Evolutionary conservation across 2,329 filamentous ascomycete genomes (phyloP).

Genomic region (Neopestalotiopsis sp.): DNA sequence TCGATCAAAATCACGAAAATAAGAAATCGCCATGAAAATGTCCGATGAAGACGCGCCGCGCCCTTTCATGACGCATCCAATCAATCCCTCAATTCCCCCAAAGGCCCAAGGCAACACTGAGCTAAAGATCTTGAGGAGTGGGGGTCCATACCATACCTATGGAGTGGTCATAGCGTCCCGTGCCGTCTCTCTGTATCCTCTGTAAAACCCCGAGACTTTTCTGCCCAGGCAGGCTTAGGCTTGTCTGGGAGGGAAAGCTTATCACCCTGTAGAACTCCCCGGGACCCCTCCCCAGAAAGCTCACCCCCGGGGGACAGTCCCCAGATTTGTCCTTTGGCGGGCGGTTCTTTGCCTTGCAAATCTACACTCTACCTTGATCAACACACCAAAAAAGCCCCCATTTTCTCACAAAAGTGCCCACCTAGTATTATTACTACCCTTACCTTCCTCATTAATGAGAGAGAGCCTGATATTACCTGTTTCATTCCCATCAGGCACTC

Average conservation of each 20-base stretch:
- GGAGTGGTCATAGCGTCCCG: neutral
- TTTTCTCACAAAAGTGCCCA: neutral
- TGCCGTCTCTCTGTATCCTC: no score
- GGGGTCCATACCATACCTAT: neutral
- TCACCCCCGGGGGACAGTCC: neutral
- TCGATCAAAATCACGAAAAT: neutral
- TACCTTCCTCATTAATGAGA: no score
- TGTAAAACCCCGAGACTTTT: no score
- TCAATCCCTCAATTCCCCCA: neutral
- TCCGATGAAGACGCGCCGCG: neutral
- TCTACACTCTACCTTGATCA: neutral
- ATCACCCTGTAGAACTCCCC: neutral
- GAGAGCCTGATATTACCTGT: neutral
- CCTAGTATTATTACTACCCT: no score
- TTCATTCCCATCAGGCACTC: neutral
- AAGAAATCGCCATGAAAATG: neutral
- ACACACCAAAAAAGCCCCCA: neutral
- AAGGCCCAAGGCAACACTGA: neutral
- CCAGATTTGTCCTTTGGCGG: neutral
- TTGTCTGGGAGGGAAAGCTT: neutral
- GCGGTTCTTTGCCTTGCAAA: neutral
- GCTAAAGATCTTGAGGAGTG: neutral
- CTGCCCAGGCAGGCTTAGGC: conserved; percentile 1
- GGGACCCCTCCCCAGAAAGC: no score
- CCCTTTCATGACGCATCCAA: neutral